A percentile compares a stretch with the other conserved stretches of the same genome.
phyloP scores from a whole-genome alignment of 495 filamentous ascomycete species.

The Mytilinidion resinicola region DNA sequence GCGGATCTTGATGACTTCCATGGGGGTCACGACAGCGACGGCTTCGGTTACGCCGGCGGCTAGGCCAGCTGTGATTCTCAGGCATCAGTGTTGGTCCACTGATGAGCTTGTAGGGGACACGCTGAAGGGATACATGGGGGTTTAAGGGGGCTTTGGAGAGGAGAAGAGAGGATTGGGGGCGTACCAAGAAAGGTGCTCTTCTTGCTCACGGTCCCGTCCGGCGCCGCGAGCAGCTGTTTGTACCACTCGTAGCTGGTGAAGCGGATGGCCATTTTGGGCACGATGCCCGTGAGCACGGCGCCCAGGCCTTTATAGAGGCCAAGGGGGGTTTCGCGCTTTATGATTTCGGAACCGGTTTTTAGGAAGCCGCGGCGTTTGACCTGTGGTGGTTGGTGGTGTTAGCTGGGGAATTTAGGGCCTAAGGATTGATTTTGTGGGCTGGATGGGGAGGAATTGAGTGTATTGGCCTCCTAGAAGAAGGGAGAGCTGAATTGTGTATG shows the following conservation, averaged over 20 bases:
- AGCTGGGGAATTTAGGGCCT: not conserved
- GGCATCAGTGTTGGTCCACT: too few relatives aligned
- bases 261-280: conserved; percentile 99
- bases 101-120: too few relatives aligned
- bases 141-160: conserved; percentile 1
- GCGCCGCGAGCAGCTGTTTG: conserved; percentile 72
- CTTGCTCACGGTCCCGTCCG: conserved; percentile 60
- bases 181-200: conserved; percentile 74
- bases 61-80: conserved; percentile 60
- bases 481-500: not conserved
- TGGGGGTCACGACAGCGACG: conserved; percentile 90
- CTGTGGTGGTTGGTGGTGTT: conserved; percentile 31
- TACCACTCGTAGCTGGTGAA: conserved; percentile 97
- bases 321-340: conserved; percentile 79
- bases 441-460: not conserved
- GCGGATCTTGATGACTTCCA: conserved; percentile 98
- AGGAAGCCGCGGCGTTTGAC: conserved; percentile 80
- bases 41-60: conserved; percentile 93
- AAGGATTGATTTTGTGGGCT: not conserved
- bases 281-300: conserved; percentile 91
- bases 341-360: conserved; percentile 78
- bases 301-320: conserved; percentile 96
- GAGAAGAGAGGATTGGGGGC: conserved; percentile 8
- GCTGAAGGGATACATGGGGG: too few relatives aligned
- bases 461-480: not conserved